Base-by-base conservation (phyloP, 805 yeast genomes). In the Wickerhamiella sergipiensis region DNA sequence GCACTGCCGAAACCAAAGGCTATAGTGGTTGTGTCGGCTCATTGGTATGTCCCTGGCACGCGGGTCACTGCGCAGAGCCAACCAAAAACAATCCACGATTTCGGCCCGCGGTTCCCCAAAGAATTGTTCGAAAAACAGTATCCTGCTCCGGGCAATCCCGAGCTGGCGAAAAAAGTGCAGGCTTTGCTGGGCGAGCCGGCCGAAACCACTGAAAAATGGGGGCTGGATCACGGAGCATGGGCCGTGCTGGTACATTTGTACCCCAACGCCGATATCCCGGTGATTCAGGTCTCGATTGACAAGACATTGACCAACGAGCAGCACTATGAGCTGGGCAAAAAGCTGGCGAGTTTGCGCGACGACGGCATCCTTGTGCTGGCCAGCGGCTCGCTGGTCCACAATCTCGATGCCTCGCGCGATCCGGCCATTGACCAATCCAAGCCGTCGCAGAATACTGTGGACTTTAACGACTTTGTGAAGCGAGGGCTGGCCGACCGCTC, bases 311-410 rank as follows among this genome's bases (percentile, higher is more conserved):
- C 36, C 21, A 48, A 43, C 8, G 73, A 72, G 47, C 52, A 52
- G 44, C 53, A 49, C 23, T 66, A 72, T n/a, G 69, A 73, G 56
- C 60, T 83, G 47, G 89, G 88, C 10, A 63, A 73, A 52, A 68
- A 66, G 0, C 64, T 83, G 47, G 59, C 72, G 19, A 66, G 69
- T 31, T 75, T 77, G 55, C 71, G 85, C 53, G 65, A 69, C 2
- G 61, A 73, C 45, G 74, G 73, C 45, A 78, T 75, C 17, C 51
- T 76, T 49, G 66, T 83, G 2, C 61, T 83, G 2, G 72, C 76
- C 52, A 78, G 85, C 1, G 89, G 89, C 2, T 78, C 80, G 80
- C 71, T 83, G 12, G 88, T 81, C 33, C 88, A 83, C 63, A 83
- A 82, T 59, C 67, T 83, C 46, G 15, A 17, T 3, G 47, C 24